phyloP scores from a whole-genome alignment of 73 alveolate genomes.

The Paramecium biaurelia region DNA sequence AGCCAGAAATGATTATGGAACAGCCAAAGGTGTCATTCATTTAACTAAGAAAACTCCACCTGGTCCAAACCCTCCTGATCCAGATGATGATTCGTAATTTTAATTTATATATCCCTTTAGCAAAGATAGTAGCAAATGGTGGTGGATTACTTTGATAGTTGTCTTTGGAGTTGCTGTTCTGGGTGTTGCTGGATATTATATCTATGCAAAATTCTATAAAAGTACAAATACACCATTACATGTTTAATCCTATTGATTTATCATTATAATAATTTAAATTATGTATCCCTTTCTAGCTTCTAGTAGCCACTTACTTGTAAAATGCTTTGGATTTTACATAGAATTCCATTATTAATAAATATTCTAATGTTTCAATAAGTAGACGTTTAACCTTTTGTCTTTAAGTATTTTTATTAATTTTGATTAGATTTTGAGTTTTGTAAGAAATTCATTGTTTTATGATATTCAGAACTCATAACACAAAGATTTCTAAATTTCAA shows the following conservation, averaged over 20 bases:
- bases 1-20: background rate
- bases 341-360: background rate
- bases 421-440: too few relatives aligned
- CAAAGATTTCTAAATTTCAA: too few relatives aligned
- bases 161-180: background rate
- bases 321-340: background rate
- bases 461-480: too few relatives aligned
- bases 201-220: background rate
- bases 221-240: background rate
- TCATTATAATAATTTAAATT: background rate
- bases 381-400: too few relatives aligned
- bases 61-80: background rate
- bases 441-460: too few relatives aligned
- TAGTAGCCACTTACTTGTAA: too few relatives aligned
- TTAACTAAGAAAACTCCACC: background rate
- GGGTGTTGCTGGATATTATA: background rate
- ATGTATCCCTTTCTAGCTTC: background rate
- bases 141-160: conserved; percentile 28
- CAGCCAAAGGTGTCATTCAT: background rate
- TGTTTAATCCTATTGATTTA: background rate
- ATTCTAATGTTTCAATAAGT: too few relatives aligned
- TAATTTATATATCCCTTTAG: background rate
- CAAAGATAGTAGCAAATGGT: background rate
- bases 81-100: background rate
- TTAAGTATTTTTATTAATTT: too few relatives aligned